These are phyloP conservation scores for Corylus heterophylla DNA, from an alignment of 306 rosid species.

Conservation along the genomic window DNA sequence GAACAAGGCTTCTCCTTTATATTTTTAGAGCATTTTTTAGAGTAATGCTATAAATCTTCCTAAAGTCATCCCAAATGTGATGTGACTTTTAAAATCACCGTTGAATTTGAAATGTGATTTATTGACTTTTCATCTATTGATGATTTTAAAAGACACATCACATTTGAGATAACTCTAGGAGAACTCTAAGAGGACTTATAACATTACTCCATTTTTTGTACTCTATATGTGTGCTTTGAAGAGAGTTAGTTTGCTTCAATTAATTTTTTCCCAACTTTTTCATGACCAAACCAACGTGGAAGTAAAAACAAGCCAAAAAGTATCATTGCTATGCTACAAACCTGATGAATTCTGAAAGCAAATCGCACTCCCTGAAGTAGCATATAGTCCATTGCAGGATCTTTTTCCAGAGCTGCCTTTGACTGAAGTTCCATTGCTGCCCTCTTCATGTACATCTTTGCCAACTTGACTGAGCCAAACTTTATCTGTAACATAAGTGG, in stretches of 20 bases:
- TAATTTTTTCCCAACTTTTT: background rate
- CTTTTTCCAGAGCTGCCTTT: slow-evolving; percentile 82
- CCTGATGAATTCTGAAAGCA: slow-evolving; percentile 99
- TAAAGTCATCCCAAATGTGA: no score
- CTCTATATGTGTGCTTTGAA: no score
- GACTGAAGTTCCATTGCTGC: slow-evolving; percentile 93
- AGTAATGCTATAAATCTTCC: no score
- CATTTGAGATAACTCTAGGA: no score
- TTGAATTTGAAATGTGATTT: no score
- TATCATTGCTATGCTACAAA: slow-evolving; percentile 17
- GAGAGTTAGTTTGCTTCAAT: background rate
- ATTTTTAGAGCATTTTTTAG: no score
- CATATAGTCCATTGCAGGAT: slow-evolving; percentile 98
- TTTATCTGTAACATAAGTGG: slow-evolving; percentile 59
- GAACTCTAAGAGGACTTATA: no score
- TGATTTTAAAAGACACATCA: no score
- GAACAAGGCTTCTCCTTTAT: no score
- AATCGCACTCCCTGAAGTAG: slow-evolving; percentile 99
- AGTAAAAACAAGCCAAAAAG: slow-evolving; percentile 7
- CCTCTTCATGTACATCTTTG: slow-evolving; percentile 88
- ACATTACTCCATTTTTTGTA: no score
- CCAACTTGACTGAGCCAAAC: slow-evolving; percentile 86
- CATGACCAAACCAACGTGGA: background rate
- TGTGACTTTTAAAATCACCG: no score
- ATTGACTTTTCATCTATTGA: no score